These are phyloP conservation scores for Begonia fuchsioides DNA, from an alignment of 306 rosid species.

Conservation along the genomic window DNA sequence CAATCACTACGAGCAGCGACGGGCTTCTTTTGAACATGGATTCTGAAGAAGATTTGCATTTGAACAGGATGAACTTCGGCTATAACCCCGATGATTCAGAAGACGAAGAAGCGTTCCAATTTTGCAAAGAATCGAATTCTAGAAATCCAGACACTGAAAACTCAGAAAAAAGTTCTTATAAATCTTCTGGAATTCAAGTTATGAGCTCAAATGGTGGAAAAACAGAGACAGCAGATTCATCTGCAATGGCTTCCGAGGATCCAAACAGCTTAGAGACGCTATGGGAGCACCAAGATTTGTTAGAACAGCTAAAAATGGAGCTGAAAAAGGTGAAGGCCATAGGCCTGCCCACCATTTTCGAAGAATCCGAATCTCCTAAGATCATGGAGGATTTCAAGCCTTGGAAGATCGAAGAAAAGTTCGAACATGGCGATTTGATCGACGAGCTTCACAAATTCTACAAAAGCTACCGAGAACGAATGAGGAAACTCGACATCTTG, in stretches of 20 bases:
- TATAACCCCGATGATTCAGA: slow-evolving; percentile 47
- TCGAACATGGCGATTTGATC: slow-evolving; percentile 28
- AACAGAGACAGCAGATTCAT: slow-evolving; percentile 5
- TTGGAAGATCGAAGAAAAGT: slow-evolving; percentile 87
- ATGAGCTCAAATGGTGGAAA: neutral
- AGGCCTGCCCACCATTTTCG: slow-evolving; percentile 77
- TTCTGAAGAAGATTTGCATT: slow-evolving; percentile 19
- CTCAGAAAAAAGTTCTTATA: slow-evolving; percentile 1
- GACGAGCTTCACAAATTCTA: slow-evolving; percentile 72
- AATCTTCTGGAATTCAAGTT: neutral
- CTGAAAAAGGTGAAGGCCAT: slow-evolving; percentile 71
- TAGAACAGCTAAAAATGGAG: slow-evolving; percentile 85
- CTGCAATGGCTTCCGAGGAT: slow-evolving; percentile 29
- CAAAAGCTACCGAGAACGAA: slow-evolving; percentile 73
- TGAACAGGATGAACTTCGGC: slow-evolving; percentile 18
- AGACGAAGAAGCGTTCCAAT: slow-evolving; percentile 23
- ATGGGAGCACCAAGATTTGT: slow-evolving; percentile 90
- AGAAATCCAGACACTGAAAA: slow-evolving; percentile 35
- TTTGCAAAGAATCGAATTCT: slow-evolving; percentile 2
- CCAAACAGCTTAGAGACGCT: slow-evolving; percentile 46
- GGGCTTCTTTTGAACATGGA: slow-evolving; percentile 35
- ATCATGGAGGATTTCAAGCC: slow-evolving; percentile 72
- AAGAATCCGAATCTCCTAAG: slow-evolving; percentile 80
- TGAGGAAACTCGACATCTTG: slow-evolving; percentile 87
- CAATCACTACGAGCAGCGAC: slow-evolving; percentile 11